phyloP scores from a whole-genome alignment of 768 basidiomycete genomes.

The Termitomyces heimii region DNA sequence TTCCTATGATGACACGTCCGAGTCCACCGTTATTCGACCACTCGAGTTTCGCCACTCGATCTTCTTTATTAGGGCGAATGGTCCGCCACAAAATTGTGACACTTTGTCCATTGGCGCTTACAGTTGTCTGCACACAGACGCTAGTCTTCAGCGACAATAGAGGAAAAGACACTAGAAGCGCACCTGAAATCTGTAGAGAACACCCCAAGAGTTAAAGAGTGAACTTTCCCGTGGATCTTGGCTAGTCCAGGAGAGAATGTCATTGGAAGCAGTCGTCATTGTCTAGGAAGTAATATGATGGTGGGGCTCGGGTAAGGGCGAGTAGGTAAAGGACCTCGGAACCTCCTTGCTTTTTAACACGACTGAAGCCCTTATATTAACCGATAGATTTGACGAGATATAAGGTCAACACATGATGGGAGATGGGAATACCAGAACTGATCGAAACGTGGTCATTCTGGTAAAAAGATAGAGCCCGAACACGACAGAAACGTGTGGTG shows the following conservation, averaged over 20 bases:
- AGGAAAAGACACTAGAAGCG: constrained; percentile 16
- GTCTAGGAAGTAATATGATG: constrained; percentile 19
- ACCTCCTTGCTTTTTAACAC: constrained; percentile 21
- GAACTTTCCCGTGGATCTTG: constrained; percentile 80
- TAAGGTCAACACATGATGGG: constrained; percentile 11
- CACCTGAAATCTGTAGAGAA: constrained; percentile 79
- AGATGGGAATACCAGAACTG: constrained; percentile 50
- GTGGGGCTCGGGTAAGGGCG: constrained; percentile 20
- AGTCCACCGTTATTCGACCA: constrained; percentile 81
- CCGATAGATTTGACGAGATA: constrained; percentile 41
- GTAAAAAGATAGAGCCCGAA: constrained; percentile 68
- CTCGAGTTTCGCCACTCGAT: constrained; percentile 83
- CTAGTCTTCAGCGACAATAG: constrained; percentile 17
- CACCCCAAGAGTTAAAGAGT: constrained; percentile 77
- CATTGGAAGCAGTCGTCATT: constrained; percentile 53
- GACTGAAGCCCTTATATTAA: constrained; percentile 53
- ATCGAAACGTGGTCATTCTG: constrained; percentile 73
- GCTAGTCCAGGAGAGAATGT: constrained; percentile 83
- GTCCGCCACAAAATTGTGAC: constrained; percentile 76
- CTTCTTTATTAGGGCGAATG: constrained; percentile 82
- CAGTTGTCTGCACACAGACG: constrained; percentile 50
- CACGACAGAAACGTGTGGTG: constrained; percentile 68
- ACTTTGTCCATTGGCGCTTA: constrained; percentile 56
- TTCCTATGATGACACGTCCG: constrained; percentile 81
- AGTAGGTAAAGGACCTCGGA: constrained; percentile 17